phyloP scores from a whole-genome alignment of 805 yeast species.

The Pichia thaimueangensis region DNA sequence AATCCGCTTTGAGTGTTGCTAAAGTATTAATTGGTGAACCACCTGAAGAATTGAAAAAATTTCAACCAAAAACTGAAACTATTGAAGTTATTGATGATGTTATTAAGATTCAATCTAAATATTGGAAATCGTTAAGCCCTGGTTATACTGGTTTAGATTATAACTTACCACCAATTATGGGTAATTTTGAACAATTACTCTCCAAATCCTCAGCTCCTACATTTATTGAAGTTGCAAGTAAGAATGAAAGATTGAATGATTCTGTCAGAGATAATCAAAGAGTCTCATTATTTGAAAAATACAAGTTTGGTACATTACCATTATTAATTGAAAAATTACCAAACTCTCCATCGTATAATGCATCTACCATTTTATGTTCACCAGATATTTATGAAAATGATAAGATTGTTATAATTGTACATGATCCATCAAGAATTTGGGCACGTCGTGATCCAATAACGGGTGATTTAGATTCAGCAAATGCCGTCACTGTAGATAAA shows the following conservation, averaged over 20 bases:
- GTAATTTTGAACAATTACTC: constrained; percentile 29
- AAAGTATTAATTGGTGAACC: constrained; percentile 92
- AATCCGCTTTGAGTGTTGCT: constrained; percentile 86
- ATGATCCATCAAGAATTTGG: constrained; percentile 92
- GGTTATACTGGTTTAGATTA: constrained; percentile 41
- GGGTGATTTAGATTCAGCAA: constrained; percentile 68
- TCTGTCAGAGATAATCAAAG: constrained; percentile 73
- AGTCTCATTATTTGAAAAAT: constrained; percentile 44
- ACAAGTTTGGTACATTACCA: constrained; percentile 64
- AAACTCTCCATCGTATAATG: constrained; percentile 47
- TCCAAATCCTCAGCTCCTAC: constrained; percentile 37
- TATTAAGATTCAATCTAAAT: constrained; percentile 68
- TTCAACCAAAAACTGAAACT: constrained; percentile 68
- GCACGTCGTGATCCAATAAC: constrained; percentile 73
- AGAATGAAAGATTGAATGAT: constrained; percentile 54
- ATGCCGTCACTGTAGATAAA: constrained; percentile 71
- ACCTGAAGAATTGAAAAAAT: constrained; percentile 67
- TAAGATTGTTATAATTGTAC: constrained; percentile 66
- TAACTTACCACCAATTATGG: constrained; percentile 25
- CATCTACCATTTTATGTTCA: constrained; percentile 58
- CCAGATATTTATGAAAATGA: constrained; percentile 58
- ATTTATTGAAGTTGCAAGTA: constrained; percentile 31
- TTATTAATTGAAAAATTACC: constrained; percentile 35
- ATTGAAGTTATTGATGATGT: constrained; percentile 79
- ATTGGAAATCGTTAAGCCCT: constrained; percentile 80